Percentiles rank a stretch among this genome's conserved stretches.
Evolutionary conservation across 1,139 yeast genomes (phyloP).

Genomic region (Kodamaea ohmeri): DNA sequence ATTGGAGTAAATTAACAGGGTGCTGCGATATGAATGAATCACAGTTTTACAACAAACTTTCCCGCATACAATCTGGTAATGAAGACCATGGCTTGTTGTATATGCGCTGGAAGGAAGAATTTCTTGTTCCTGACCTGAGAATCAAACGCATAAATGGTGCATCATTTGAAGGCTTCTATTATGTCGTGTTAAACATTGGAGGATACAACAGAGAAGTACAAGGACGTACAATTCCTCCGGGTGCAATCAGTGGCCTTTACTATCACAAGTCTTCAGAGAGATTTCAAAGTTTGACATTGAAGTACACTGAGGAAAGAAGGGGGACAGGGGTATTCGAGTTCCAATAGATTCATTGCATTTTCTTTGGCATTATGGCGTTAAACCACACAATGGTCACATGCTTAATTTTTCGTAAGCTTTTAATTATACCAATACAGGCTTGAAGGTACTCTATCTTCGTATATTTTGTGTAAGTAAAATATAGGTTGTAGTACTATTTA

Average conservation of each 20-base stretch:
- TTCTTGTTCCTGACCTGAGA: conserved; percentile 75
- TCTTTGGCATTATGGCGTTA: not conserved
- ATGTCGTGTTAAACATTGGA: conserved; percentile 75
- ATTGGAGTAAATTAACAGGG: conserved; percentile 78
- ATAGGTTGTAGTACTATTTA: too few species aligned
- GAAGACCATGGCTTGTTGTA: conserved; percentile 51
- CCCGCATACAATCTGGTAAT: conserved; percentile 30
- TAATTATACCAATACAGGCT: too few species aligned
- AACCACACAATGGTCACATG: too few species aligned
- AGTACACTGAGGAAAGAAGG: conserved; percentile 34
- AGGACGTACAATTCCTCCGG: conserved; percentile 29
- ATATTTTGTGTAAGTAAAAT: too few species aligned
- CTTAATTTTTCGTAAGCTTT: not conserved
- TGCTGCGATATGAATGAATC: conserved; percentile 24
- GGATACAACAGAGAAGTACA: conserved; percentile 22
- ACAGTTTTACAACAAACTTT: conserved; percentile 20
- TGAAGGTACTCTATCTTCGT: too few species aligned
- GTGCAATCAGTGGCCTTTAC: conserved; percentile 75
- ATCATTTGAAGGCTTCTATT: conserved; percentile 90
- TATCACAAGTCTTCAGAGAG: conserved; percentile 75
- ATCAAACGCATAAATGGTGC: conserved; percentile 73
- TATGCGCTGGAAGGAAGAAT: conserved; percentile 95
- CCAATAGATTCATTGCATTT: conserved; percentile 9
- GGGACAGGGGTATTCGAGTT: conserved; percentile 27
- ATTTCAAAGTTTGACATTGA: conserved; percentile 54